A percentile compares a stretch with the other conserved stretches of the same genome.
phyloP scores from a whole-genome alignment of 192 early-diverging fungal species.

The Backusella westeae region DNA sequence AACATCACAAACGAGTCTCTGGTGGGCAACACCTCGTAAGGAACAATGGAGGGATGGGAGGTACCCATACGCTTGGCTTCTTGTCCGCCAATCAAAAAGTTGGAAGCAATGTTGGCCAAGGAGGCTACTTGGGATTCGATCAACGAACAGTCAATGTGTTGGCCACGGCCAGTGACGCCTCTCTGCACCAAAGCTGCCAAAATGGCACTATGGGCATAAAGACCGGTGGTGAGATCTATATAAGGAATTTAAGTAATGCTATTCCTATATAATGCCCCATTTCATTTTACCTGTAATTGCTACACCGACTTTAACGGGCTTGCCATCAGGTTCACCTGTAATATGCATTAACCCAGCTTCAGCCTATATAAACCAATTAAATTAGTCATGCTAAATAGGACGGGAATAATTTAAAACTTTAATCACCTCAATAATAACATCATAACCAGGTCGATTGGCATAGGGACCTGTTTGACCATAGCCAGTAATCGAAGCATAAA shows the following conservation, averaged over 20 bases:
- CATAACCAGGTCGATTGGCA: conserved; percentile 79
- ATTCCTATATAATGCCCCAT: not conserved
- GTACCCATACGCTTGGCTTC: conserved; percentile 88
- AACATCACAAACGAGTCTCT: conserved; percentile 80
- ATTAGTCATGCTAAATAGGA: not conserved
- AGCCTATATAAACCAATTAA: conserved; percentile 41
- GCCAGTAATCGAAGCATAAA: conserved; percentile 86
- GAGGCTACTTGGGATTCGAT: conserved; percentile 85
- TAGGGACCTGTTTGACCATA: conserved; percentile 91
- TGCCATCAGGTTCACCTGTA: conserved; percentile 80
- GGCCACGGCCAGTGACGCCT: conserved; percentile 63
- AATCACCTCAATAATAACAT: conserved; percentile 74
- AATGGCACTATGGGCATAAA: conserved; percentile 88
- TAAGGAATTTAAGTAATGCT: not conserved
- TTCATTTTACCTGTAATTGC: conserved; percentile 81
- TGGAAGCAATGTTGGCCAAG: conserved; percentile 88
- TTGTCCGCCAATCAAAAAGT: conserved; percentile 77
- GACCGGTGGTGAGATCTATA: conserved; percentile 42
- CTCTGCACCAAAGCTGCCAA: conserved; percentile 82
- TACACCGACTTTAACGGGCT: conserved; percentile 94
- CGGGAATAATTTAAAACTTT: not conserved
- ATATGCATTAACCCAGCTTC: conserved; percentile 97
- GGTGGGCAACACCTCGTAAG: conserved; percentile 85
- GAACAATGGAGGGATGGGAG: conserved; percentile 87
- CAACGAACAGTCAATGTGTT: conserved; percentile 87